A percentile compares a stretch with the other conserved stretches of the same genome.
Evolutionary conservation across 352 stramenopile genomes (phyloP).

Genomic region (Pythium chondricola): DNA sequence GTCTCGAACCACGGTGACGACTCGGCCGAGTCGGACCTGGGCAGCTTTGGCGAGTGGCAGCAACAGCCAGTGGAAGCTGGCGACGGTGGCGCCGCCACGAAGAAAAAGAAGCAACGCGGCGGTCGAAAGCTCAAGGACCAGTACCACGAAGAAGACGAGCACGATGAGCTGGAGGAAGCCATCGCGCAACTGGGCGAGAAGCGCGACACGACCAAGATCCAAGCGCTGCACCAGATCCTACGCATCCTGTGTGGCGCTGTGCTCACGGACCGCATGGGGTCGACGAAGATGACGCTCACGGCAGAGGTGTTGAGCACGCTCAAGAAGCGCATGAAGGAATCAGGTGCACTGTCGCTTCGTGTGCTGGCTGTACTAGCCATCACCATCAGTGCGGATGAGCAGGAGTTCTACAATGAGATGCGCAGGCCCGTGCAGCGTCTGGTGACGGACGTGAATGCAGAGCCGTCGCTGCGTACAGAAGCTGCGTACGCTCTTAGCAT

Average conservation of each 20-base stretch:
- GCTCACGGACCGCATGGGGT: slow-evolving; percentile 32
- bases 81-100: slow-evolving; percentile 5
- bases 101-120: slow-evolving; percentile 9
- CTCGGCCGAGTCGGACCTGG: slow-evolving; percentile 56
- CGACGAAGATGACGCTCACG: slow-evolving; percentile 33
- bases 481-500: slow-evolving; percentile 53
- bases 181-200: slow-evolving; percentile 60
- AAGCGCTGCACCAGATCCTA: slow-evolving; percentile 51
- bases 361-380: slow-evolving; percentile 44
- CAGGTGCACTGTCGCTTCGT: slow-evolving; percentile 35
- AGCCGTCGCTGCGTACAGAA: slow-evolving; percentile 39
- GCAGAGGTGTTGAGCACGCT: slow-evolving; percentile 37
- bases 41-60: slow-evolving; percentile 46
- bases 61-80: not conserved
- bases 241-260: slow-evolving; percentile 31
- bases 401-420: slow-evolving; percentile 46
- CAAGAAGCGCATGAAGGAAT: slow-evolving; percentile 56
- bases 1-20: slow-evolving; percentile 37
- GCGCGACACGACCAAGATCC: slow-evolving; percentile 50
- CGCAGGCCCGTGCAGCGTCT: slow-evolving; percentile 33
- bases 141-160: slow-evolving; percentile 21
- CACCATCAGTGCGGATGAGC: slow-evolving; percentile 48
- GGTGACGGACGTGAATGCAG: slow-evolving; percentile 29
- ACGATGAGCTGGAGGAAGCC: slow-evolving; percentile 40
- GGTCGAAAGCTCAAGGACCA: slow-evolving; percentile 30